Conservation (phyloP, 2,329 filamentous ascomycete species). For the Sphaerostilbella broomeana region DNA sequence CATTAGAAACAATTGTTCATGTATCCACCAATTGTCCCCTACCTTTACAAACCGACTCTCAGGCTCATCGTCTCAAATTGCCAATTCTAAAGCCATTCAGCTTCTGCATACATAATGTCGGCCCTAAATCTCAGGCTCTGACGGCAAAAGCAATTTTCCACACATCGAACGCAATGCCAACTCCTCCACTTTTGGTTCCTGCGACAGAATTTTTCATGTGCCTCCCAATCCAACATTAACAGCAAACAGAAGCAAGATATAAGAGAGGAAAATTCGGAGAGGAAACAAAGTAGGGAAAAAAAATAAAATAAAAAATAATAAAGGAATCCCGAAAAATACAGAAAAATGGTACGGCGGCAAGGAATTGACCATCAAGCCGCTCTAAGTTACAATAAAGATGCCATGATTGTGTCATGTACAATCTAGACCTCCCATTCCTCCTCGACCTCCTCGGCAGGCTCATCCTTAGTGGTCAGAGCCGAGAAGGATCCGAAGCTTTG, state of each 20-base stretch:
- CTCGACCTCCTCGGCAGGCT: slow-evolving; percentile 33
- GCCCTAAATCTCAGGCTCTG: background rate
- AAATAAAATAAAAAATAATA: slow-evolving; percentile 11
- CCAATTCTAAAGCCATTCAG: too few species aligned
- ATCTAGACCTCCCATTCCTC: slow-evolving; percentile 48
- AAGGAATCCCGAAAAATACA: slow-evolving; percentile 2
- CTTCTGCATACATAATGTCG: too few species aligned
- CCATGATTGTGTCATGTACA: slow-evolving; percentile 3
- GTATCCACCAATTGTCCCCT: too few species aligned
- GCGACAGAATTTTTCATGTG: slow-evolving; percentile 11
- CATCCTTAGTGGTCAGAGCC: slow-evolving; percentile 38
- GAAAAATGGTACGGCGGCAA: slow-evolving; percentile 10
- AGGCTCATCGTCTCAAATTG: too few species aligned
- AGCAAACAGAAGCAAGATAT: too few species aligned
- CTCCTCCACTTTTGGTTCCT: background rate
- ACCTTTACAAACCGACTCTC: too few species aligned
- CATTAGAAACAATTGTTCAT: too few species aligned
- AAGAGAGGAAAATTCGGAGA: too few species aligned
- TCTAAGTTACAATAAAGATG: slow-evolving; percentile 1
- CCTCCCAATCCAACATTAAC: slow-evolving; percentile 19
- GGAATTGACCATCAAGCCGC: background rate
- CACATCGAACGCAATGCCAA: background rate
- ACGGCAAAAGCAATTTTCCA: background rate
- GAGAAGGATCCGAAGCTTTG: slow-evolving; percentile 43
- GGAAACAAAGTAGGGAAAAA: slow-evolving; percentile 13